Evolutionary conservation across 2,329 filamentous ascomycete species (phyloP).

Genomic region (Fusarium liriodendri): DNA sequence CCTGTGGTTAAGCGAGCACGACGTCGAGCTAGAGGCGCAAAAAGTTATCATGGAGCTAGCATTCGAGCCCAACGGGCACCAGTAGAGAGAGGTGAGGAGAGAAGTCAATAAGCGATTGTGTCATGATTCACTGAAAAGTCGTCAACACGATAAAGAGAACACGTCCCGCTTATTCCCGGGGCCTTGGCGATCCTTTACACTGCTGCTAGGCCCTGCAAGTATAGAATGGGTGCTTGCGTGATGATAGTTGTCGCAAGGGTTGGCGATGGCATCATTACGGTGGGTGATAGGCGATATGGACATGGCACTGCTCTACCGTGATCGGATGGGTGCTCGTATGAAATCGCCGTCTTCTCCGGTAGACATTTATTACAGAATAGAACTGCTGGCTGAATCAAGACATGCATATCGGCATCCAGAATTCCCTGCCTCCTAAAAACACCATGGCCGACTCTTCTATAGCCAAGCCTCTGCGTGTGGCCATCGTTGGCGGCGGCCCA

Average conservation of each 20-base stretch:
- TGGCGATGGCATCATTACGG: neutral
- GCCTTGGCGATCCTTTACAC: neutral
- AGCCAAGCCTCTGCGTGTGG: neutral
- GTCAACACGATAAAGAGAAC: neutral
- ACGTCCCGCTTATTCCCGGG: neutral
- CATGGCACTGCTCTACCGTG: neutral
- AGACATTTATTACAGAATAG: neutral
- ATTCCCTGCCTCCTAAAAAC: neutral
- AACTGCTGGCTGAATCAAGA: neutral
- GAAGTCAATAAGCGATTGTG: neutral
- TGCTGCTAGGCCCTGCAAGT: neutral
- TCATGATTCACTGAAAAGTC: neutral
- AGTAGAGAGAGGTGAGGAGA: neutral
- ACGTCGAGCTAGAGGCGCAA: neutral
- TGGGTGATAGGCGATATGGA: neutral
- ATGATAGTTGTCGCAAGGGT: neutral
- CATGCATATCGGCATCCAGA: neutral
- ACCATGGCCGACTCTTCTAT: neutral
- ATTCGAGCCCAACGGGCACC: neutral
- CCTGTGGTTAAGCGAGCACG: neutral
- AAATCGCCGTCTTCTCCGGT: neutral
- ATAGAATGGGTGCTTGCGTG: neutral
- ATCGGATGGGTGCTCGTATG: neutral
- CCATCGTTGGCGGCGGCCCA: conserved; percentile 8
- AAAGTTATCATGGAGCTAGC: neutral